Conservation (phyloP, 352 stramenopile species). For the Pythium brassicae region DNA sequence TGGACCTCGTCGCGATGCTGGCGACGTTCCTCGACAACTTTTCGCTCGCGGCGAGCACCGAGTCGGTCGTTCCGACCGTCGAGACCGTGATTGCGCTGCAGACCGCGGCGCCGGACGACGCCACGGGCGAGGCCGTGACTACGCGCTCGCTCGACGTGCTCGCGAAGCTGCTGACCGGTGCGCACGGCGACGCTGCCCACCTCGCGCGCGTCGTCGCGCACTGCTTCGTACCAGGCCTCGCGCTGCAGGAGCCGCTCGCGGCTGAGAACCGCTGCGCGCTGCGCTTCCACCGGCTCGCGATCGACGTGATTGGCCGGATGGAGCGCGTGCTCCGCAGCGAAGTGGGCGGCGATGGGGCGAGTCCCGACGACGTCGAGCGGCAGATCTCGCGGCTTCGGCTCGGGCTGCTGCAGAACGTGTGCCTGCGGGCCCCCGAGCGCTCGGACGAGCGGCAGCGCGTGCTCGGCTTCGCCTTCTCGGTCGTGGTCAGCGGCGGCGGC, state of each 20-base stretch:
- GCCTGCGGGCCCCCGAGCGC: constrained; percentile 62
- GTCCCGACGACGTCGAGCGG: constrained; percentile 25
- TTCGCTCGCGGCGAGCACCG: constrained; percentile 55
- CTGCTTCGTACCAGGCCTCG: constrained; percentile 65
- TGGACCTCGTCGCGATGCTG: constrained; percentile 59
- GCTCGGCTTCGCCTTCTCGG: constrained; percentile 47
- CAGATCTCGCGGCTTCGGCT: constrained; percentile 45
- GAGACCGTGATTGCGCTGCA: constrained; percentile 63
- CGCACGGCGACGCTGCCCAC: constrained; percentile 48
- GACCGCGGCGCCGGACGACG: constrained; percentile 37
- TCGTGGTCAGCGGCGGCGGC: constrained; percentile 21
- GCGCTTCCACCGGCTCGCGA: constrained; percentile 65
- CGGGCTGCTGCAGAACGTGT: constrained; percentile 74
- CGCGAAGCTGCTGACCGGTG: constrained; percentile 35
- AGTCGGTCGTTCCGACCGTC: constrained; percentile 74
- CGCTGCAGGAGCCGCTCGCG: constrained; percentile 59
- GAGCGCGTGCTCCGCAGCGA: constrained; percentile 20
- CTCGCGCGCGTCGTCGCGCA: constrained; percentile 60
- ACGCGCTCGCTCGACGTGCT: constrained; percentile 42
- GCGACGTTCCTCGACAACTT: constrained; percentile 52
- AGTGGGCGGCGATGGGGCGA: constrained; percentile 17
- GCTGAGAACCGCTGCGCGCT: constrained; percentile 45
- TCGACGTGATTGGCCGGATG: constrained; percentile 41
- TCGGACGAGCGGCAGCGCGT: constrained; percentile 69
- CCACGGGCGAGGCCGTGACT: constrained; percentile 27